Evolutionary conservation across 176 grass and related monocot species (phyloP), one percentile per base, ranked within the genome.

Genomic region (Triticum turgidum): DNA sequence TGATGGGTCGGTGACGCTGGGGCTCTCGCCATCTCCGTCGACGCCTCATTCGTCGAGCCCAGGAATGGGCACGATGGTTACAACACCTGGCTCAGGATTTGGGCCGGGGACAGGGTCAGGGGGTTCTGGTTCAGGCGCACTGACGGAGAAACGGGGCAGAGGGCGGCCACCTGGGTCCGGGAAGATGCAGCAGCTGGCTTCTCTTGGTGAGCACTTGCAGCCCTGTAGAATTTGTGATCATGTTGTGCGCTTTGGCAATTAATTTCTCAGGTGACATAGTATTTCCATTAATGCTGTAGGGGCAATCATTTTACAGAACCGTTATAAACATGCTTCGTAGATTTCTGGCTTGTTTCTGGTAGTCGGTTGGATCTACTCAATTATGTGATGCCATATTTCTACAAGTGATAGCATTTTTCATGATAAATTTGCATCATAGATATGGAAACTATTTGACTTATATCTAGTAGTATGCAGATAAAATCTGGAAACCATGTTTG

Each of bases 131-230:
- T 85, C 89, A 1, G 90, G 81, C 63, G 33, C 80, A 22, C 70
- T 29, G 6, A 84, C 76, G 10, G 92, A 94, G 89, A 97, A 97
- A 65, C 92, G 95, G 33, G 90, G 84, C 2, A 86, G 95, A 86
- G 95, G 95, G 21, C 80, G 95, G 8, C 95, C 95, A 29, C 95
- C 92, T 51, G 95, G 95, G 30, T 91, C 95, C 7, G 95, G 95
- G 51, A 94, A 90, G 84, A 97, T 94, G 88, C 95, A 97, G 80
- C 86, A 92, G 87, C 65, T 97, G 86, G 95, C 95, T 75, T 89
- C 91, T 0, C 92, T 94, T 67, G 95, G 95, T 97, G 81, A 97
- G 92, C 25, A 81, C 21, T 54, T 52, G 51, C 35, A 33, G 3
- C 42, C 21, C 65, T 77, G 80, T 56, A 41, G 72, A 62, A 74